A percentile compares a stretch with the other conserved stretches of the same genome.
phyloP scores from a whole-genome alignment of 768 basidiomycete genomes.

The Suillus occidentalis region DNA sequence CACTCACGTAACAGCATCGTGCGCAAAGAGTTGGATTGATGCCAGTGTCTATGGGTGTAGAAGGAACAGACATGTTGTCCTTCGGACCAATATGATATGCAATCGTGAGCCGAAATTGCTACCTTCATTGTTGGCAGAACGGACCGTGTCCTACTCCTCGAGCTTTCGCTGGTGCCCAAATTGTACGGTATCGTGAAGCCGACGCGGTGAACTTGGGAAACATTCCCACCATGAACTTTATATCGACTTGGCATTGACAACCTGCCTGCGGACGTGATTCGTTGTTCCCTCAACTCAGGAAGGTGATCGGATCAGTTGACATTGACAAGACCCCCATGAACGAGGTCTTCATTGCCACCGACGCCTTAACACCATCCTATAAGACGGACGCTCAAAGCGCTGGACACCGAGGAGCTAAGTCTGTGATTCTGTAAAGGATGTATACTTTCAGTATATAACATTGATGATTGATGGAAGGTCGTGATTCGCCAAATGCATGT shows the following conservation, averaged over 20 bases:
- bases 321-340: background rate
- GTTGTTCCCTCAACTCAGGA: background rate
- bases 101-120: background rate
- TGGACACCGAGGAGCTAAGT: background rate
- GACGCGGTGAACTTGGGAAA: background rate
- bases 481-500: background rate
- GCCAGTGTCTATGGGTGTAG: background rate
- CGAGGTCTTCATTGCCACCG: background rate
- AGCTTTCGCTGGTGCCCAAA: background rate
- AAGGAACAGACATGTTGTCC: background rate
- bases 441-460: background rate
- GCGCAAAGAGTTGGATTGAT: background rate
- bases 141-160: background rate
- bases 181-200: background rate
- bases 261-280: background rate
- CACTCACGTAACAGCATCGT: background rate
- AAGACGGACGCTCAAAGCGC: background rate
- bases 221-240: background rate
- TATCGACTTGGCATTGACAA: background rate
- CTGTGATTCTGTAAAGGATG: background rate
- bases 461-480: background rate
- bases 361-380: background rate
- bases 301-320: constrained; percentile 1
- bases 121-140: background rate
- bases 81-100: background rate